Evolutionary conservation across 768 basidiomycete genomes (phyloP).

Genomic region (Sporobolomyces pararoseus): DNA sequence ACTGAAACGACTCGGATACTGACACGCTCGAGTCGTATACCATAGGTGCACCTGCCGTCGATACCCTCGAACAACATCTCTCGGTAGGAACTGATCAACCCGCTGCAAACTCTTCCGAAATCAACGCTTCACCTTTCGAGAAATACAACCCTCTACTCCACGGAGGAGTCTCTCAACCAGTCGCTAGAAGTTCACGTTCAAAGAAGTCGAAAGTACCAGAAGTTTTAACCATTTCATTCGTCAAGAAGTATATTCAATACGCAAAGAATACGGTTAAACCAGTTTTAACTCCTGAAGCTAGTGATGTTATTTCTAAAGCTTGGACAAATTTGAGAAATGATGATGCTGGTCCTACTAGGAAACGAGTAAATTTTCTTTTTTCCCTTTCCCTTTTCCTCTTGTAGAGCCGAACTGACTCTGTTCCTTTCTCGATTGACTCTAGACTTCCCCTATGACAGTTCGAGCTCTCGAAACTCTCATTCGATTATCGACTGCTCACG

Average conservation of each 20-base stretch:
- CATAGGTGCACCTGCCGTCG: constrained; percentile 67
- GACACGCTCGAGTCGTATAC: no score
- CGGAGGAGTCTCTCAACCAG: constrained; percentile 63
- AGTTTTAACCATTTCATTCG: constrained; percentile 84
- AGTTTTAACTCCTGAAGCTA: constrained; percentile 82
- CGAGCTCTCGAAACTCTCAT: constrained; percentile 98
- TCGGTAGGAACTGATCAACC: constrained; percentile 64
- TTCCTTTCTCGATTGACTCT: constrained; percentile 1
- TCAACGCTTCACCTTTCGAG: constrained; percentile 64
- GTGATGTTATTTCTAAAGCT: constrained; percentile 86
- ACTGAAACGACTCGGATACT: no score
- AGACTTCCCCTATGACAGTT: constrained; percentile 96
- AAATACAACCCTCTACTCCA: constrained; percentile 95
- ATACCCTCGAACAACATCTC: constrained; percentile 81
- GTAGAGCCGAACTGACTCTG: constrained; percentile 15
- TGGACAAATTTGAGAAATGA: constrained; percentile 90
- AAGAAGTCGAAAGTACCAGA: constrained; percentile 62
- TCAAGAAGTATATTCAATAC: constrained; percentile 98
- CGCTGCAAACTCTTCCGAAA: constrained; percentile 27
- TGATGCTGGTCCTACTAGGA: constrained; percentile 80
- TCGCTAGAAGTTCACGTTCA: constrained; percentile 50
- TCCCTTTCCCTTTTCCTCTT: not conserved
- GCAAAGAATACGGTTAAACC: constrained; percentile 85
- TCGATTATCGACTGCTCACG: constrained; percentile 95
- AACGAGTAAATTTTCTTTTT: constrained; percentile 58